Base-by-base conservation (phyloP, 805 yeast genomes). In the Candida manassasensis region DNA sequence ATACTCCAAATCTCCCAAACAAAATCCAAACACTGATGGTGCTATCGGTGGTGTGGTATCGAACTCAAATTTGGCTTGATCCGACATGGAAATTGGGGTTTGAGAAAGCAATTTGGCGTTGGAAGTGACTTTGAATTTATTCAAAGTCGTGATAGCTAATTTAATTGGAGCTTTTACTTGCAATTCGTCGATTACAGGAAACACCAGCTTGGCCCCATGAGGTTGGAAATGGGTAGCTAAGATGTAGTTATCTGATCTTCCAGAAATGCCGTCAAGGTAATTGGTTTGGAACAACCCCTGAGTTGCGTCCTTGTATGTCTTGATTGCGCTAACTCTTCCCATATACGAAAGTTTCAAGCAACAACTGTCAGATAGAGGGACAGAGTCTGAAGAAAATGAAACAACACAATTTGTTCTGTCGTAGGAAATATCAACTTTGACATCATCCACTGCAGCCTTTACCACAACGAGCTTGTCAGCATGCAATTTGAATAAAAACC, bases 161-260 rank as follows among this genome's bases (percentile, higher is more conserved):
- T 68, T 53, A 38, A 79, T 66, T 1, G 73, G 64, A 4, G 77
- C 67, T 49, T 80, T 82, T 21, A 59, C 54, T n/a, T 61, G 47
- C 5, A 78, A 67, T 47, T 82, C 88, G 53, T 84, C 93, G 9
- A 83, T 49, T 47, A 82, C 75, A 2, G 94, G 94, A 48, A 79
- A 79, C 9, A 84, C 71, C 32, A 52, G 49, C 44, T 81, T 65
- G 3, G 87, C 81, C 43, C 70, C 79, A 12, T 68, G 66, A 0
- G 93, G 88, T 51, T 83, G 89, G 28, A 77, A 69, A 49, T 84
- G 93, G 2, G 93, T 81, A 0, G 88, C 79, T 21, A 83, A 50
- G 9, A 82, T 59, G 38, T 59, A 69, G 41, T 74, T 71, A 39
- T 73, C 68, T 1, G 79, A 59, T 15, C 52, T 61, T 5, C 79